A percentile compares a stretch with the other conserved stretches of the same genome.
These are phyloP conservation scores for Nicotiana knightiana DNA, from an alignment of 257 asterid genomes.

Conservation along the genomic window DNA sequence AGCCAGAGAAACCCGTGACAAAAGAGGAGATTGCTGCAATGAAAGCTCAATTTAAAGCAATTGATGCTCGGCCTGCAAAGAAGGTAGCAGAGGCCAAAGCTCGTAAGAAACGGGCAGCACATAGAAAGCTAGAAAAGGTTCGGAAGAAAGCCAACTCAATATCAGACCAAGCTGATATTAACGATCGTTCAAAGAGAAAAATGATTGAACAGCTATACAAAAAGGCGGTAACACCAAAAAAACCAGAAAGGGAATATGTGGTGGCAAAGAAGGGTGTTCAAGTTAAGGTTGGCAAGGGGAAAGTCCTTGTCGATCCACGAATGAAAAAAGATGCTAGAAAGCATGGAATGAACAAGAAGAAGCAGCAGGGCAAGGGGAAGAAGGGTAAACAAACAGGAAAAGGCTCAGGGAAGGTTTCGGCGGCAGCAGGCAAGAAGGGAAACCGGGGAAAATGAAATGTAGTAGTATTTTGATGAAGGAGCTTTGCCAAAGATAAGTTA, in stretches of 20 bases:
- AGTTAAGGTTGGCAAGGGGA: conserved; percentile 77
- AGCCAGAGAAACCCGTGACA: conserved; percentile 73
- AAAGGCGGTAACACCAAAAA: conserved; percentile 51
- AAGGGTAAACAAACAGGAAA: conserved; percentile 63
- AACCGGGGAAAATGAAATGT: conserved; percentile 12
- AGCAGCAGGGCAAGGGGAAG: conserved; percentile 48
- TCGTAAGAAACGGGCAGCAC: conserved; percentile 68
- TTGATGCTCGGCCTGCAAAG: conserved; percentile 91
- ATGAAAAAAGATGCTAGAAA: conserved; percentile 82
- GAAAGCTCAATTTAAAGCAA: conserved; percentile 77
- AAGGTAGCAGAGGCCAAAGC: conserved; percentile 94
- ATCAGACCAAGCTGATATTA: conserved; percentile 69
- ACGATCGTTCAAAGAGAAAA: conserved; percentile 72
- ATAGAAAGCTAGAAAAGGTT: conserved; percentile 61
- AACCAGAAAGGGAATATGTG: conserved; percentile 68
- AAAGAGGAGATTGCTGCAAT: conserved; percentile 78
- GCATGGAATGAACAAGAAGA: conserved; percentile 42
- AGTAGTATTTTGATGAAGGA: background rate
- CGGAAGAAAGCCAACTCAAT: conserved; percentile 85
- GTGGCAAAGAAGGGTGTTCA: conserved; percentile 97
- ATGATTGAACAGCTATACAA: conserved; percentile 79
- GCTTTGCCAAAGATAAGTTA: background rate
- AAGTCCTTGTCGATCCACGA: conserved; percentile 73
- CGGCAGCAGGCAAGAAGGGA: conserved; percentile 23
- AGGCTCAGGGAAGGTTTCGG: conserved; percentile 24